Base-by-base conservation (phyloP, 352 stramenopile genomes). In the Phytophthora pisi region DNA sequence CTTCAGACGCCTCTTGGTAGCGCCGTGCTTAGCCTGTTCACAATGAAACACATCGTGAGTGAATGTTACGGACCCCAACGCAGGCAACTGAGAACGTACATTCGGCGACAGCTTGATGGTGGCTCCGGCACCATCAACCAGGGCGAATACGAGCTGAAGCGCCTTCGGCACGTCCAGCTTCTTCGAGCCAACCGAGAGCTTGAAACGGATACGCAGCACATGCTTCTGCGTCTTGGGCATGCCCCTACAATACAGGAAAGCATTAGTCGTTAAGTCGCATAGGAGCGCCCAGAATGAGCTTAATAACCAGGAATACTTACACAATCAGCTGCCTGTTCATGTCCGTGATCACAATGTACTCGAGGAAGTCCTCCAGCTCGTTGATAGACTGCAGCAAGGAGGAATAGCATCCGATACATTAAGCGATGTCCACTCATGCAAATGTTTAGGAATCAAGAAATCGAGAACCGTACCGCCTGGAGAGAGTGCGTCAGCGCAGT, bases 91-190 rank as follows among this genome's bases (percentile, higher is more conserved):
- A 68, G 45, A 47, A 68, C 78, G 49, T 79, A 91, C 86, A 30
- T 94, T 88, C 30, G 79, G 75, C 9, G 86, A 89, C 30, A 94
- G 77, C 68, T 94, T 94, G 54, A 92, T 88, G 6, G 82, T 89
- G 47, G 84, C 83, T 11, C 86, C 86, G 52, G 82, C 69, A 16
- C 73, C 84, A 52, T 94, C 86, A 47, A 94, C 70, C 46, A 94
- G 40, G 36, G 84, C 65, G 28, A 78, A 69, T 24, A 81, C 70
- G 15, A 94, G 64, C 46, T 73, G 47, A 9, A 89, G 70, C 9
- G 73, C 81, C 36, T 84, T 86, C 26, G 62, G 51, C 3, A 74
- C 40, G 34, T 94, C 82, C 31, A 94, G 54, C 36, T 85, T 74
- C 73, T 91, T 86, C n/a, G 77, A 90, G 3, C 82, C 77, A 42